A percentile compares a stretch with the other conserved stretches of the same genome.
phyloP scores from a whole-genome alignment of 1,284 basidiomycete genomes.

The Tremellales sp. region DNA sequence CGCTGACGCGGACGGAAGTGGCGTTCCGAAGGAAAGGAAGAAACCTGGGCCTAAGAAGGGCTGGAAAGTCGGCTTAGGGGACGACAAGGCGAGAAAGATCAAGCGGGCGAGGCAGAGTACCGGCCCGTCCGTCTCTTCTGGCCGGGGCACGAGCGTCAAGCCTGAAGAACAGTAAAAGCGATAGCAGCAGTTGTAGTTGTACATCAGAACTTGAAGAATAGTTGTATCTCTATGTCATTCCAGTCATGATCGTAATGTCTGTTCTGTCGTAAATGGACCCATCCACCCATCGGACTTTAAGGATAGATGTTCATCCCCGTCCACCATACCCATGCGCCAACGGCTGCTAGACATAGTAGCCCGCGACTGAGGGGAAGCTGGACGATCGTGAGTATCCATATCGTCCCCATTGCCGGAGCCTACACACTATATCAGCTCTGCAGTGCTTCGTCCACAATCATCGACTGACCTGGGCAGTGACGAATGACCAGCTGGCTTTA shows the following conservation, averaged over 20 bases:
- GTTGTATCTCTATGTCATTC: background rate
- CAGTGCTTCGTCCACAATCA: background rate
- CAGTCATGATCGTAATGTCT: background rate
- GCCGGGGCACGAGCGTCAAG: background rate
- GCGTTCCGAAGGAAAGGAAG: conserved; percentile 17
- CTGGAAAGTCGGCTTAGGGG: conserved; percentile 25
- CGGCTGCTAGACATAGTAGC: conserved; percentile 25
- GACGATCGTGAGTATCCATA: conserved; percentile 48
- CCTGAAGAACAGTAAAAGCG: too few relatives aligned
- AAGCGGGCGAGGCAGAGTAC: too few relatives aligned
- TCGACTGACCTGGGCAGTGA: conserved; percentile 39
- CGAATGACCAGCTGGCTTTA: conserved; percentile 36
- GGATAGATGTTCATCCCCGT: conserved; percentile 30
- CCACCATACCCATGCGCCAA: conserved; percentile 33
- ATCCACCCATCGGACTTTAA: conserved; percentile 5
- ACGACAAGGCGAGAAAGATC: background rate
- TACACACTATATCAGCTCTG: conserved; percentile 9
- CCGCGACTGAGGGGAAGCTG: conserved; percentile 42
- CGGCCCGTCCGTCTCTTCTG: too few relatives aligned
- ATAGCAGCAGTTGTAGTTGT: background rate
- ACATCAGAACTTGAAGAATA: too few relatives aligned
- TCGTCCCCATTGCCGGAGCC: conserved; percentile 45
- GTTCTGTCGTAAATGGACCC: background rate
- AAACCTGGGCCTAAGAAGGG: conserved; percentile 44
- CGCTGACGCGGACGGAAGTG: too few relatives aligned